Base-by-base conservation (phyloP, 2,329 filamentous ascomycete species). In the Scedosporium aurantiacum region DNA sequence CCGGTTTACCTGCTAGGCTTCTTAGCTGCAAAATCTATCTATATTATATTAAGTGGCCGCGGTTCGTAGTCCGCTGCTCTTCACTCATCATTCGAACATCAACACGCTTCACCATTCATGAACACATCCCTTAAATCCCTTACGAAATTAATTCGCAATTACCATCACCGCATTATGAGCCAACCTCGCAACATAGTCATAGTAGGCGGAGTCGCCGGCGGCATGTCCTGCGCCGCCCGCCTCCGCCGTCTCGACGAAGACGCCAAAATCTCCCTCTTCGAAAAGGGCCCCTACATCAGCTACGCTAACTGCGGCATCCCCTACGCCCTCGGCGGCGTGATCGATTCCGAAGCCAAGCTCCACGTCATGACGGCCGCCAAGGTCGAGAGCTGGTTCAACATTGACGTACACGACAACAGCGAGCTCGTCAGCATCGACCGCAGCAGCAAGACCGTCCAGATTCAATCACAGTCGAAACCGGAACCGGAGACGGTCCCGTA, bases 271-370 rank as follows among this genome's bases (percentile, higher is more conserved):
- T 10, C 18, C 18, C n/a, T 47, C n/a, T 18, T 47, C 43, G 43
- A 47, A 47, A 47, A 47, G 43, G 43, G 43, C 5, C 43, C 43
- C 16, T 47, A 47, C 18, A 21, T 47, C 8, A 47, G 43, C 43
- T 47, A 47, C 43, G 43, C 71, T 16, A 47, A 47, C n/a, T 47
- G 43, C 43, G 43, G 43, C 43, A 47, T 47, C 16, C 43, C 43
- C n/a, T 47, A 47, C n/a, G 43, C 43, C 18, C 43, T 47, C 43
- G 43, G 43, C 43, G 43, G 43, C n/a, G 43, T 47, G 4, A 47
- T 47, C 43, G 18, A 47, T 7, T 47, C 43, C 43, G 43, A 47
- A 14, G 43, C 43, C 18, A 47, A 47, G 18, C 43, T 47, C 8
- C 43, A 47, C n/a, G 43, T 47, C n/a, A 47, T 47, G 43, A 47